phyloP scores from a whole-genome alignment of 441 rosid species.

The Pelargonium exstipulatum region DNA sequence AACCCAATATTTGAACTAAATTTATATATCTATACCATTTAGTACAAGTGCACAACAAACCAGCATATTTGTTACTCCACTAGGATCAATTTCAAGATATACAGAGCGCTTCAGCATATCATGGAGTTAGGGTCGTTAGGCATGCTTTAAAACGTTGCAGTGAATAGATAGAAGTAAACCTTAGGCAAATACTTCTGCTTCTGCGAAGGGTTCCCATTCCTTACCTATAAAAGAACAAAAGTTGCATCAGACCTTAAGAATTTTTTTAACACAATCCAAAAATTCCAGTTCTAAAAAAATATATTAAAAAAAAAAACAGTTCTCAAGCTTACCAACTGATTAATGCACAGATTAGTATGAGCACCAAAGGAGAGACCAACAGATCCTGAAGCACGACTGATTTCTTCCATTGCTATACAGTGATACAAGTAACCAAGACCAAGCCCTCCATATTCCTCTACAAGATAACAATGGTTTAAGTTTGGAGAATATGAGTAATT shows the following conservation, averaged over 20 bases:
- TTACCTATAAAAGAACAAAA: conserved; percentile 44
- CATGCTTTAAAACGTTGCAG: background rate
- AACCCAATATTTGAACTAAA: background rate
- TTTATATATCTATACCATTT: background rate
- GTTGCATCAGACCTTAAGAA: conserved; percentile 2
- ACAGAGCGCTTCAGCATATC: background rate
- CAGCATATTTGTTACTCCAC: background rate
- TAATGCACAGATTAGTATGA: conserved; percentile 89
- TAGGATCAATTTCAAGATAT: background rate
- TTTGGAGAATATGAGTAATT: background rate
- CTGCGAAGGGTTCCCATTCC: conserved; percentile 75
- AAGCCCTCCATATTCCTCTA: conserved; percentile 93
- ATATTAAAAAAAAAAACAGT: background rate
- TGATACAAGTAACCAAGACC: conserved; percentile 96
- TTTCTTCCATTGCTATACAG: conserved; percentile 87
- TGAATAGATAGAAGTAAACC: conserved; percentile 35
- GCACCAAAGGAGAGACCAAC: conserved; percentile 95
- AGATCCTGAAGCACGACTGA: conserved; percentile 86
- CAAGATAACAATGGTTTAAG: conserved; percentile 15
- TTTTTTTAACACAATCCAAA: background rate
- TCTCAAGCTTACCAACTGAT: conserved; percentile 64
- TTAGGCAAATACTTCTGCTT: conserved; percentile 83
- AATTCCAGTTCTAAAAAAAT: no score
- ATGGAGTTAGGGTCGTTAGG: background rate
- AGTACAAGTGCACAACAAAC: background rate